Evolutionary conservation across 139 green algal genomes (phyloP).

Genomic region (Marvania coccoides): DNA sequence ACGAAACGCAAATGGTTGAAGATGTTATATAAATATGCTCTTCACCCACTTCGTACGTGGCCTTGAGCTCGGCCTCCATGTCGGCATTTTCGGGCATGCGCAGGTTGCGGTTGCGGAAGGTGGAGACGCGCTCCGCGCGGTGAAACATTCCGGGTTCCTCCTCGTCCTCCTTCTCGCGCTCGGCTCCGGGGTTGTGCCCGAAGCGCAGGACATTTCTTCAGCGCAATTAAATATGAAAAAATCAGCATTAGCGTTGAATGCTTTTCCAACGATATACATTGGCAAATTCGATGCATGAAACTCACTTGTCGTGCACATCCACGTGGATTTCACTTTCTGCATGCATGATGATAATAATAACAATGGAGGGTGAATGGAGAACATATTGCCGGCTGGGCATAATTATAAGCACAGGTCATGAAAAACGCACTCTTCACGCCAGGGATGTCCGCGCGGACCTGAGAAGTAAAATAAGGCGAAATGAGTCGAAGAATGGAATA

Average conservation of each 20-base stretch:
- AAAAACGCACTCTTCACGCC: neutral
- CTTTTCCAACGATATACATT: no score
- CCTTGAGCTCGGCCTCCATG: neutral
- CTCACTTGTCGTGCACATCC: conserved; percentile 11
- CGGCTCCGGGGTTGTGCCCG: conserved; percentile 11
- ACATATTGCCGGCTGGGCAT: neutral
- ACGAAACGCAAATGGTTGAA: no score
- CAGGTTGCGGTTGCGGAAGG: conserved; percentile 26
- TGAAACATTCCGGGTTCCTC: conserved; percentile 20
- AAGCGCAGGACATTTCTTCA: conserved; percentile 17
- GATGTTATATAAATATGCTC: neutral
- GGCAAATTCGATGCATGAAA: no score
- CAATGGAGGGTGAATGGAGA: neutral
- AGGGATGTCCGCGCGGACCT: conserved; percentile 16
- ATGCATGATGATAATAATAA: neutral
- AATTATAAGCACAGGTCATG: neutral
- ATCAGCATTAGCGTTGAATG: no score
- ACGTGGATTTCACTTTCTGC: conserved; percentile 16
- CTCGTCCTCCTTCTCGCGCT: conserved; percentile 18
- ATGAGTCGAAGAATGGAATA: no score
- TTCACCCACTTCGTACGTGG: neutral
- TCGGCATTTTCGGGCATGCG: conserved; percentile 23
- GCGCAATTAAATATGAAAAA: no score
- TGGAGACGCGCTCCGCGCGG: conserved; percentile 13
- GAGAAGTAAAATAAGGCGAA: no score